phyloP scores from a whole-genome alignment of 2,329 filamentous ascomycete species.

The Paecilomyces variotii region DNA sequence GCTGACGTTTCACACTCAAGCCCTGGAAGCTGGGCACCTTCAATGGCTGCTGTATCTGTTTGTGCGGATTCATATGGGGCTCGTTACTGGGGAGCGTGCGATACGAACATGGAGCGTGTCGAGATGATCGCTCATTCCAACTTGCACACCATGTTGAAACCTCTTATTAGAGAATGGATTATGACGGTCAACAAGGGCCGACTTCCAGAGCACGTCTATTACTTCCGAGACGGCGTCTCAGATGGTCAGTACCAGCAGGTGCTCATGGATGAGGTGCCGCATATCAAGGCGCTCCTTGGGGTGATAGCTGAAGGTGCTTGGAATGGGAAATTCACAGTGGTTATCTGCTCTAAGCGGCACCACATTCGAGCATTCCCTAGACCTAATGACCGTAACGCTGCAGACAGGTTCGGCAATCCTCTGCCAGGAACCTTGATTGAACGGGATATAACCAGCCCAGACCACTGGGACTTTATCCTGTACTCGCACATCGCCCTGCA shows the following conservation, averaged over 20 bases:
- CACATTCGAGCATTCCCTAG: conserved; percentile 88
- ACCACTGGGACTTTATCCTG: conserved; percentile 81
- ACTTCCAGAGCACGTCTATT: conserved; percentile 68
- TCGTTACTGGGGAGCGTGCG: conserved; percentile 69
- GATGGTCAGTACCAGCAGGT: conserved; percentile 80
- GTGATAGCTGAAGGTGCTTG: conserved; percentile 28
- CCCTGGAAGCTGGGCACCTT: conserved; percentile 58
- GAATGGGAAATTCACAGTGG: conserved; percentile 67
- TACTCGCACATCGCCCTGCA: conserved; percentile 74
- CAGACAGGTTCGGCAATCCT: conserved; percentile 72
- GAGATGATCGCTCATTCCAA: conserved; percentile 70
- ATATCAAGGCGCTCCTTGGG: conserved; percentile 57
- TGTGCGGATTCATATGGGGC: conserved; percentile 64
- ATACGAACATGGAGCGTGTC: conserved; percentile 73
- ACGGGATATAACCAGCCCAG: conserved; percentile 79
- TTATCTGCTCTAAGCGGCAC: conserved; percentile 88
- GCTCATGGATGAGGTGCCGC: conserved; percentile 64
- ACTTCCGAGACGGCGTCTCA: conserved; percentile 86
- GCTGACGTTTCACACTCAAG: conserved; percentile 82
- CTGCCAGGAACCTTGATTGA: conserved; percentile 84
- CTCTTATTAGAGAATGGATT: conserved; percentile 59
- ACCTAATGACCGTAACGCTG: conserved; percentile 37
- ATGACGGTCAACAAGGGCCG: conserved; percentile 44
- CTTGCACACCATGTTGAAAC: conserved; percentile 56
- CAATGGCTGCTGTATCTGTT: conserved; percentile 80